Evolutionary conservation across 495 filamentous ascomycete species (phyloP), one percentile per base, ranked within the genome.

Genomic region (Talaromyces thailandensis): DNA sequence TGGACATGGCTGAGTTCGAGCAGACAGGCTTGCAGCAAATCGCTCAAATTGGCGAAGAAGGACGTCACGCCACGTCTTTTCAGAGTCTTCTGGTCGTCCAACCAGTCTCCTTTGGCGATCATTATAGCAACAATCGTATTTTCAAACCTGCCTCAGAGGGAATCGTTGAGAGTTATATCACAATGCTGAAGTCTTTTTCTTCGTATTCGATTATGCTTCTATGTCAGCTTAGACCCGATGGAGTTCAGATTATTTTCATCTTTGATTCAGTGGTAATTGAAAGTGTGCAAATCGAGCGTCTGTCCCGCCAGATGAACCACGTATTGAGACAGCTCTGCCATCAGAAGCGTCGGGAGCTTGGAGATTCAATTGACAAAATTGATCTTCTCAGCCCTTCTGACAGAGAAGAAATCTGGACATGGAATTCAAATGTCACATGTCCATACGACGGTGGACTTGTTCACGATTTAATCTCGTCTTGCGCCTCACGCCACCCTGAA

Each of bases 1-100:
- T 77, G 4, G 71, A 68, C 0, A 77, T 79, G 52, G 81, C 82
- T 3, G 74, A 82, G 0, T 79, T 77, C 65, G 77, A 89, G 67
- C 81, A 87, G 16, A 7, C 6, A 6, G 35, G 35, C 6, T 16
- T 40, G 35, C 35, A 40, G 7, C 6, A 40, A 16, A 40, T 40
- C 35, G 7, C 7, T 6, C 35, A 40, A 40, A 7, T 40, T 6
- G 35, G 35, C 35, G 7, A 6, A 40, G 35, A 40, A 7, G 35
- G 7, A 40, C 7, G 7, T 40, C 35, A 40, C 16, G 35, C 35
- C 6, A 7, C 7, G 7, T 7, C 6, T 40, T 40, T 40, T 16
- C 35, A 40, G 35, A 7, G 35, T 40, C 35, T 7, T 16, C 16
- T 40, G 35, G 35, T 6, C 16, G 35, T 40, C 35, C 35, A 40